Conservation (phyloP, 1,284 basidiomycete genomes). For the Rhodotorula sp. region DNA sequence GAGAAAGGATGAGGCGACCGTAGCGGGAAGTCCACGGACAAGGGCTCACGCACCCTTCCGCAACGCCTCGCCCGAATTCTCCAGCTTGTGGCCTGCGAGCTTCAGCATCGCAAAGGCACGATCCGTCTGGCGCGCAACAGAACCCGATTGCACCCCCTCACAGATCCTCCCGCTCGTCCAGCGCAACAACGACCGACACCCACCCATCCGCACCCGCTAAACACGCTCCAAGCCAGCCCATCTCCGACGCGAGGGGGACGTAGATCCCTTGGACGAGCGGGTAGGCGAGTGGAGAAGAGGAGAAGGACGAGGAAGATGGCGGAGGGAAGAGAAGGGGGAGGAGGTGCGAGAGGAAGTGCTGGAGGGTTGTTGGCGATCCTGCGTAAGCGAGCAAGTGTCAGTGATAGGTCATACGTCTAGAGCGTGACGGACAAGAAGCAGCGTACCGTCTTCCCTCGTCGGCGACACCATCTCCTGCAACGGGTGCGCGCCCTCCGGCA, state of each 20-base stretch:
- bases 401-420: neutral
- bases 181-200: constrained; percentile 64
- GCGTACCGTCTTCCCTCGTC: constrained; percentile 60
- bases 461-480: constrained; percentile 85
- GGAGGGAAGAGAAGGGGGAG: constrained; percentile 2
- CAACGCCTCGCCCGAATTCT: neutral
- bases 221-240: constrained; percentile 89
- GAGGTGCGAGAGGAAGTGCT: constrained; percentile 36
- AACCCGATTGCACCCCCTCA: neutral
- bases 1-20: neutral
- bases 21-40: too few relatives aligned
- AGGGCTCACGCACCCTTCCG: too few relatives aligned
- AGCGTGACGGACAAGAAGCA: neutral
- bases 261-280: constrained; percentile 84
- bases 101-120: too few relatives aligned
- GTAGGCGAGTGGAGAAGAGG: constrained; percentile 53
- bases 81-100: neutral
- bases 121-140: neutral
- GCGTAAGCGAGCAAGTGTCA: neutral
- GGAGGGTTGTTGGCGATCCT: constrained; percentile 49
- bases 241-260: constrained; percentile 78
- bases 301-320: constrained; percentile 53
- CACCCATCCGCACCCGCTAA: constrained; percentile 91
- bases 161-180: constrained; percentile 8
- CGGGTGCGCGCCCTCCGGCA: constrained; percentile 81